phyloP scores from a whole-genome alignment of 2,329 filamentous ascomycete genomes.

The Xylaria sp. region DNA sequence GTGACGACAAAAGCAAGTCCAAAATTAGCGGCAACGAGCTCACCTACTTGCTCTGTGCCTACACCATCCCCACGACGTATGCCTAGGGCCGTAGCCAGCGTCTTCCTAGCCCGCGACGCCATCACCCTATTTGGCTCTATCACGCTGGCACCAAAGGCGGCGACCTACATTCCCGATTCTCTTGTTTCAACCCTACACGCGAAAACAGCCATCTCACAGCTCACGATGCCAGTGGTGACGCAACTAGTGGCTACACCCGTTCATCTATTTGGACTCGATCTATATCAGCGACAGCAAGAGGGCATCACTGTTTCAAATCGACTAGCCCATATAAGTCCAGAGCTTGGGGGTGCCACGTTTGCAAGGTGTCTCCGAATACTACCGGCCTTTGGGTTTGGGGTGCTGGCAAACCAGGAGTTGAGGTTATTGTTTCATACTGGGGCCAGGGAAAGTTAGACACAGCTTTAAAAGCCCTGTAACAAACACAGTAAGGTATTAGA shows the following conservation, averaged over 20 bases:
- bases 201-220: constrained; percentile 9
- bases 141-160: constrained; percentile 10
- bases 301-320: not conserved
- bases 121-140: constrained; percentile 14
- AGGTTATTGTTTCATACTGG: constrained; percentile 5
- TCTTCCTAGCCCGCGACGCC: constrained; percentile 13
- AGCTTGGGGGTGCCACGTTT: constrained; percentile 3
- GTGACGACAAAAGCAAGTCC: not conserved
- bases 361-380: constrained; percentile 17
- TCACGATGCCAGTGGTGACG: constrained; percentile 1
- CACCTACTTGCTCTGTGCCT: not conserved
- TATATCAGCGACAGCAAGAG: constrained; percentile 7
- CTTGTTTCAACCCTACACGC: constrained; percentile 3
- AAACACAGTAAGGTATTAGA: no score
- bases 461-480: no score
- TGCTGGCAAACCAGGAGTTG: constrained; percentile 20
- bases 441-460: no score
- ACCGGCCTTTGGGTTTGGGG: constrained; percentile 13
- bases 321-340: not conserved
- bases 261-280: constrained; percentile 2
- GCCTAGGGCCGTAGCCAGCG: constrained; percentile 4
- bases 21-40: not conserved
- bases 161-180: constrained; percentile 9
- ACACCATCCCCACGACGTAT: constrained; percentile 5
- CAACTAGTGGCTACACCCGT: constrained; percentile 14